Evolutionary conservation across 1,284 basidiomycete species (phyloP), one percentile per base, ranked within the genome.

Genomic region (Pseudozyma sp.): DNA sequence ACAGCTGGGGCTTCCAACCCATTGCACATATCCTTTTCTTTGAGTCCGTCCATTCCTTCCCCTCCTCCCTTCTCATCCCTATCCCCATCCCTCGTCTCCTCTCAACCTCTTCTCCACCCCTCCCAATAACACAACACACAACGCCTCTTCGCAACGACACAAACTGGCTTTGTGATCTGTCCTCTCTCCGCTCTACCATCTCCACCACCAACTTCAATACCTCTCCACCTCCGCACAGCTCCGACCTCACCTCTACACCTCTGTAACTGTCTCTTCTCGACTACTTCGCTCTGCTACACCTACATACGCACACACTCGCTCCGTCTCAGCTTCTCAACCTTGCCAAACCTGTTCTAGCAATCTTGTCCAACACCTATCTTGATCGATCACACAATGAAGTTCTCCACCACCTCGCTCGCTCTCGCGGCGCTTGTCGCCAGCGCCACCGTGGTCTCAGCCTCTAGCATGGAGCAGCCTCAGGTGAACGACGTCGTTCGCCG

Each of bases 401-500:
- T 35, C 18, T 57, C 69, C 43, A 49, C 61, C 48, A 51, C 61
- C 52, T 47, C 66, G 16, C 58, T 73, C 42, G 64, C 61, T 35
- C 52, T 73, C 35, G 64, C 61, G 11, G 74, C 66, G 34, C 34
- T 74, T 21, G 47, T 76, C n/a, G 70, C 59, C 19, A 69, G 61
- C 64, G 64, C 70, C 48, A 55, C 70, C 31, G 40, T 76, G 49
- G 74, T 71, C 14, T 60, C 70, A 13, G 74, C 74, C 7, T 73
- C 74, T 19, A 61, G 47, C 48, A 43, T 68, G 34, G 68, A 60
- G 42, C 56, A 64, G 19, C 51, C 59, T 19, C 45, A 64, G 48
- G 52, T 69, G 10, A 60, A 47, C 40, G 53, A 52, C 19, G 50
- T 67, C n/a, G 66, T 64, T 40, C 74, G 63, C n/a, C 64, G 70